phyloP scores from a whole-genome alignment of 2,329 filamentous ascomycete genomes.

The Ophiostoma sp. region DNA sequence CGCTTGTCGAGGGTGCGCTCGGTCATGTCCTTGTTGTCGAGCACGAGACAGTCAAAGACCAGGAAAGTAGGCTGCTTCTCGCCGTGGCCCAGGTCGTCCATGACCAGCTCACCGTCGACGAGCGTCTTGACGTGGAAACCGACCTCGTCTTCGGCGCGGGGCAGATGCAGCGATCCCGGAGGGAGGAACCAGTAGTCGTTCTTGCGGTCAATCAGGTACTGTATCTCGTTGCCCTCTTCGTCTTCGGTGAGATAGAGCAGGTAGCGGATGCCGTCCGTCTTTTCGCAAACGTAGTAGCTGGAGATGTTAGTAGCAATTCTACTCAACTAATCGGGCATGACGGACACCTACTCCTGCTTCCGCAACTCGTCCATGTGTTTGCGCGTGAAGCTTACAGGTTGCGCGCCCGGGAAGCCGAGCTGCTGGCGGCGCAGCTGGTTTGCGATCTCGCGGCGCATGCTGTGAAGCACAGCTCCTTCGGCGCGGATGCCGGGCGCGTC shows the following conservation, averaged over 20 bases:
- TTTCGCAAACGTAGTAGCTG: conserved; percentile 96
- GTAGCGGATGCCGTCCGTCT: conserved; percentile 94
- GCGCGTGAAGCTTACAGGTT: conserved; percentile 88
- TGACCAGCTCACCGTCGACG: conserved; percentile 89
- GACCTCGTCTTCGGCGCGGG: conserved; percentile 58
- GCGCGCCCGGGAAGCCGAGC: conserved; percentile 78
- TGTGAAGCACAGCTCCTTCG: conserved; percentile 55
- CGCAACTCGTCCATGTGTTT: conserved; percentile 81
- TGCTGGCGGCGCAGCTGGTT: conserved; percentile 69
- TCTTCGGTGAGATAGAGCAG: conserved; percentile 83
- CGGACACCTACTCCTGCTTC: conserved; percentile 67
- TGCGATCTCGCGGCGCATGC: conserved; percentile 71
- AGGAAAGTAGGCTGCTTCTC: conserved; percentile 74
- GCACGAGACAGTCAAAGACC: conserved; percentile 87
- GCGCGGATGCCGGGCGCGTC: conserved; percentile 66
- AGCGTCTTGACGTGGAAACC: conserved; percentile 78
- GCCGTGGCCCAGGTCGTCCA: conserved; percentile 72
- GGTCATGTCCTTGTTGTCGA: conserved; percentile 76
- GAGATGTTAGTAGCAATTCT: not conserved
- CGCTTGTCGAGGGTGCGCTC: conserved; percentile 83
- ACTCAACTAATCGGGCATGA: not conserved
- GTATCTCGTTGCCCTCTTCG: conserved; percentile 62
- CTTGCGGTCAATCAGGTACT: conserved; percentile 95
- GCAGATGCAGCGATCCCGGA: conserved; percentile 73
- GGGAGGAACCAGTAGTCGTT: conserved; percentile 93